Conservation (phyloP, 2,329 filamentous ascomycete species). For the Lojkania enalia region DNA sequence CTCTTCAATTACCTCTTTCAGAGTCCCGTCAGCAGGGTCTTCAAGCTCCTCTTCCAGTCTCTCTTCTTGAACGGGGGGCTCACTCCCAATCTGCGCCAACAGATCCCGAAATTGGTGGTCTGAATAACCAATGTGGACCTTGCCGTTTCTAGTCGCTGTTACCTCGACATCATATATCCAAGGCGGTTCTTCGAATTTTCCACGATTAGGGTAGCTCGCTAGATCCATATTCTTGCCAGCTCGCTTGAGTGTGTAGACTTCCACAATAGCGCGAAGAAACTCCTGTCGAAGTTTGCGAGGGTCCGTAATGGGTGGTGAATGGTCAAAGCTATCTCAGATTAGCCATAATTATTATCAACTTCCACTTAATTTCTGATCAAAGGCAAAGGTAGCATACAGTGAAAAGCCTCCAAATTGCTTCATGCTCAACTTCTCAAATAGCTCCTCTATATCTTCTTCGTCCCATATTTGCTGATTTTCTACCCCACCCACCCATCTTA, state of each 20-base stretch:
- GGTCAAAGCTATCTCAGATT: constrained; percentile 25
- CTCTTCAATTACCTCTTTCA: constrained; percentile 26
- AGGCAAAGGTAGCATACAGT: background rate
- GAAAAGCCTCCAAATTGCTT: constrained; percentile 20
- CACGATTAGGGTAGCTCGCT: constrained; percentile 29
- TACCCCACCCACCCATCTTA: constrained; percentile 59
- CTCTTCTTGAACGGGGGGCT: constrained; percentile 19
- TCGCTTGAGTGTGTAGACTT: constrained; percentile 54
- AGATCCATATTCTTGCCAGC: constrained; percentile 31
- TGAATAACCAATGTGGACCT: constrained; percentile 29
- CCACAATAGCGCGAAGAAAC: constrained; percentile 60
- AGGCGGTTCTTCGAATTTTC: constrained; percentile 29
- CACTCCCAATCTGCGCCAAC: constrained; percentile 26
- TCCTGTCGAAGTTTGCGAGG: constrained; percentile 36
- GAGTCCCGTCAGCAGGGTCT: background rate
- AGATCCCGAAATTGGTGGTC: constrained; percentile 23
- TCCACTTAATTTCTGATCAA: background rate
- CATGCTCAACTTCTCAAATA: constrained; percentile 37
- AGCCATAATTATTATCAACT: constrained; percentile 1
- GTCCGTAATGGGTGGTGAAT: constrained; percentile 19
- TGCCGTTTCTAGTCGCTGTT: constrained; percentile 20
- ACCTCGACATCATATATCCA: constrained; percentile 37
- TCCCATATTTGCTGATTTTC: constrained; percentile 45
- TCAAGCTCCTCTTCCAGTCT: constrained; percentile 15
- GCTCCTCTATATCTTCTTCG: constrained; percentile 31